Percentiles rank a stretch among this genome's conserved stretches.
Evolutionary conservation across 2,329 filamentous ascomycete genomes (phyloP).

Genomic region (Cladosporium cucumerinum): DNA sequence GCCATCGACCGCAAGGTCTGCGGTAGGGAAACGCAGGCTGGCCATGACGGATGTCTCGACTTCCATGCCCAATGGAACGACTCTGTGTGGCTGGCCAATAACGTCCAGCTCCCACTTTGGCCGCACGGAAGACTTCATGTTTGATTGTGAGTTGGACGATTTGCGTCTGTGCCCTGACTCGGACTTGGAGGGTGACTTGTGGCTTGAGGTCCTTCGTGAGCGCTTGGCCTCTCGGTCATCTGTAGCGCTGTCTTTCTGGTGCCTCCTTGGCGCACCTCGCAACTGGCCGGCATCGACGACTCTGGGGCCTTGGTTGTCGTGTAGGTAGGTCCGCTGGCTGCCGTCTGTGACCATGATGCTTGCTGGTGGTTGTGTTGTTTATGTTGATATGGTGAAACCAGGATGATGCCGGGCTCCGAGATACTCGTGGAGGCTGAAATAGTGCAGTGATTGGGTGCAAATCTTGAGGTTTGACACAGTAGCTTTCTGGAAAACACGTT

Average conservation of each 20-base stretch:
- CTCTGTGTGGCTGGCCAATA: slow-evolving; percentile 30
- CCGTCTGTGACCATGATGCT: slow-evolving; percentile 11
- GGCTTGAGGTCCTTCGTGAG: slow-evolving; percentile 9
- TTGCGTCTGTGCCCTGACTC: slow-evolving; percentile 27
- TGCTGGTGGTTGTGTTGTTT: not conserved
- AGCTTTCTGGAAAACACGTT: slow-evolving; percentile 2
- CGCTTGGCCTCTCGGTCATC: slow-evolving; percentile 15
- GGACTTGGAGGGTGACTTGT: slow-evolving; percentile 28
- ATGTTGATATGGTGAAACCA: not conserved
- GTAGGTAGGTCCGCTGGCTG: slow-evolving; percentile 24
- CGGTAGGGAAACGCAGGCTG: slow-evolving; percentile 27
- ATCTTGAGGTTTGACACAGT: not conserved
- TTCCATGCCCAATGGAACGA: slow-evolving; percentile 28
- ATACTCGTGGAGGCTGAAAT: not conserved
- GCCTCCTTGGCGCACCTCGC: slow-evolving; percentile 4
- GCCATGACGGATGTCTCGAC: slow-evolving; percentile 33
- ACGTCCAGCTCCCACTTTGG: slow-evolving; percentile 33
- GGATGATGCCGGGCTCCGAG: slow-evolving; percentile 7
- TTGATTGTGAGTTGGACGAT: slow-evolving; percentile 19
- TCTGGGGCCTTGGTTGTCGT: slow-evolving; percentile 29
- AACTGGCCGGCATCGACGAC: slow-evolving; percentile 26
- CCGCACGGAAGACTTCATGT: slow-evolving; percentile 19
- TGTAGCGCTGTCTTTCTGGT: slow-evolving; percentile 8
- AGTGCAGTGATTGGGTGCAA: not conserved
- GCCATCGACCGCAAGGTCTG: slow-evolving; percentile 24